These are phyloP conservation scores for Vigna reflexopilosa DNA, from an alignment of 306 rosid species.

Conservation along the genomic window DNA sequence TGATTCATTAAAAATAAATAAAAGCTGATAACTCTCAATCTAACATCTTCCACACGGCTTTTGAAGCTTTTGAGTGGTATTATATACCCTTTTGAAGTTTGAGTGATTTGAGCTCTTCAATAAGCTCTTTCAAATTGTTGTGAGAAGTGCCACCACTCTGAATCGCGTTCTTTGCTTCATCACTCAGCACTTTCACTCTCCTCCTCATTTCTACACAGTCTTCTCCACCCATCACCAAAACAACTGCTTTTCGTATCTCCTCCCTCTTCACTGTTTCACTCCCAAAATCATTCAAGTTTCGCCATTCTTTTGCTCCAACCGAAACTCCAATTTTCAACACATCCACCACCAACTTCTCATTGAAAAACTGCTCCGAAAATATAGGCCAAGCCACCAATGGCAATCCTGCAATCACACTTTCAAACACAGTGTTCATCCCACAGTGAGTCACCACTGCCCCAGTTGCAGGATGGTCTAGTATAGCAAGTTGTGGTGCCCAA, in stretches of 20 bases:
- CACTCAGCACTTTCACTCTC: not conserved
- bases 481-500: constrained; percentile 3
- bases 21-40: too few species aligned
- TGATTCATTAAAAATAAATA: too few species aligned
- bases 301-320: not conserved
- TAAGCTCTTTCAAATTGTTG: not conserved
- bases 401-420: not conserved
- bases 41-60: too few species aligned
- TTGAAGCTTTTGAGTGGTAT: not conserved
- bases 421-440: constrained; percentile 15
- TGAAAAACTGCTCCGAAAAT: not conserved
- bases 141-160: not conserved
- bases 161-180: not conserved
- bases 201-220: not conserved
- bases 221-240: not conserved
- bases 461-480: not conserved
- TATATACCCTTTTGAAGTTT: not conserved
- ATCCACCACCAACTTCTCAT: not conserved
- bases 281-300: not conserved
- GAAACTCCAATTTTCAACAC: constrained; percentile 10
- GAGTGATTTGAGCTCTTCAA: not conserved
- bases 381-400: constrained; percentile 1
- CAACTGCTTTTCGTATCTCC: not conserved
- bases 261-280: not conserved
- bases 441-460: not conserved